Conservation (phyloP, 169 alveolate genomes). For the Plasmodium reichenowi region DNA sequence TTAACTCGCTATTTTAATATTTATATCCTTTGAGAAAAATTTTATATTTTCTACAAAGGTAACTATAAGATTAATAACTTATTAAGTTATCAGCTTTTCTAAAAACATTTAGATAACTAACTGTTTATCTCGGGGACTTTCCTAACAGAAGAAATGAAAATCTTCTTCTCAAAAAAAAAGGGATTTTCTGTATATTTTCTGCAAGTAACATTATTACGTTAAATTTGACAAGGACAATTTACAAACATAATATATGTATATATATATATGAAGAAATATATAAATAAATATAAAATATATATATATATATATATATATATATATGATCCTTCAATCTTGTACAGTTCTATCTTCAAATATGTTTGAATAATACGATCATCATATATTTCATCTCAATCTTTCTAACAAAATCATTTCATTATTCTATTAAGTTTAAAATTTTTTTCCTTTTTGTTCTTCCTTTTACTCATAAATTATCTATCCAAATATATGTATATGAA, state of each 20-base stretch:
- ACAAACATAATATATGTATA: neutral
- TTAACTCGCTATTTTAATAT: constrained; percentile 58
- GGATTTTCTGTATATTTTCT: constrained; percentile 75
- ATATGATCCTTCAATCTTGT: too few relatives aligned
- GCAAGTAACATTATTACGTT: constrained; percentile 74
- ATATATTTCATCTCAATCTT: too few relatives aligned
- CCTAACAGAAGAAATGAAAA: constrained; percentile 76
- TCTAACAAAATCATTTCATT: too few relatives aligned
- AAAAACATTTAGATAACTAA: neutral
- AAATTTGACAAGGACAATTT: constrained; percentile 15
- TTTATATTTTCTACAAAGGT: constrained; percentile 12
- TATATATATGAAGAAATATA: constrained; percentile 2
- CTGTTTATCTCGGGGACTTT: constrained; percentile 77
- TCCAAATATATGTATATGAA: too few relatives aligned
- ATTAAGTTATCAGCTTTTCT: constrained; percentile 76
- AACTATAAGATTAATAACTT: constrained; percentile 62
- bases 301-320: neutral
- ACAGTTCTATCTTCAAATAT: too few relatives aligned
- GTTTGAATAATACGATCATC: too few relatives aligned
- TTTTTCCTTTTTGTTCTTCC: too few relatives aligned
- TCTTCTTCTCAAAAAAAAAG: constrained; percentile 1
- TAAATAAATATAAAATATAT: neutral
- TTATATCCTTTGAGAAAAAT: constrained; percentile 2
- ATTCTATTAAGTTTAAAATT: too few relatives aligned
- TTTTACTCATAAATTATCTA: too few relatives aligned